Conservation (phyloP, 1,284 basidiomycete species). For the Apiotrichum porosum region DNA sequence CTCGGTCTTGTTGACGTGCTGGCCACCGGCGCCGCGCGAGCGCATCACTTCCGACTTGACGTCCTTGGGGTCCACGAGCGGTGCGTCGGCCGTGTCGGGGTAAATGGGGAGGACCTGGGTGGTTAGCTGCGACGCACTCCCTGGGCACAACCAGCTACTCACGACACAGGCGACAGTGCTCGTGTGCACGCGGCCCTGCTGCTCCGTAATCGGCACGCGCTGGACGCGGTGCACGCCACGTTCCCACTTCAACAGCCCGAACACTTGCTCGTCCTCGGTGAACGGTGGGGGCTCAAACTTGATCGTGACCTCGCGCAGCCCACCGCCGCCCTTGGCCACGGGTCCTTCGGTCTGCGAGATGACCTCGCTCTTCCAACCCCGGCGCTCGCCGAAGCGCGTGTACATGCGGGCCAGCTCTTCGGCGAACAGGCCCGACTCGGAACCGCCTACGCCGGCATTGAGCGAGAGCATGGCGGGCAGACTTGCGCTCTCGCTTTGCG, state of each 20-base stretch:
- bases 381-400: conserved; percentile 58
- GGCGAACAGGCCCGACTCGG: conserved; percentile 79
- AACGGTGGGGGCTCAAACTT: conserved; percentile 28
- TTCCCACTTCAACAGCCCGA: conserved; percentile 78
- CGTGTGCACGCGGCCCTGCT: conserved; percentile 82
- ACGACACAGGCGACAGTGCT: conserved; percentile 87
- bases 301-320: conserved; percentile 76
- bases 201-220: conserved; percentile 84
- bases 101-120: conserved; percentile 53
- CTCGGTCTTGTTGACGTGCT: conserved; percentile 99
- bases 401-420: conserved; percentile 81
- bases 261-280: conserved; percentile 71
- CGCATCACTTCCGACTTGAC: conserved; percentile 91
- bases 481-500: conserved; percentile 59
- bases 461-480: conserved; percentile 81
- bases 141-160: conserved; percentile 45
- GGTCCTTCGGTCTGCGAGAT: conserved; percentile 49
- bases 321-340: conserved; percentile 56
- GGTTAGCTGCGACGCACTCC: not conserved
- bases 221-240: conserved; percentile 96
- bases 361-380: conserved; percentile 47
- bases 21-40: conserved; percentile 87
- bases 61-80: conserved; percentile 74
- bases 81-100: conserved; percentile 44
- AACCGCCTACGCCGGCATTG: conserved; percentile 88